Evolutionary conservation across 2,329 filamentous ascomycete genomes (phyloP), one percentile per base, ranked within the genome.

Genomic region (Colletotrichum kahawae): DNA sequence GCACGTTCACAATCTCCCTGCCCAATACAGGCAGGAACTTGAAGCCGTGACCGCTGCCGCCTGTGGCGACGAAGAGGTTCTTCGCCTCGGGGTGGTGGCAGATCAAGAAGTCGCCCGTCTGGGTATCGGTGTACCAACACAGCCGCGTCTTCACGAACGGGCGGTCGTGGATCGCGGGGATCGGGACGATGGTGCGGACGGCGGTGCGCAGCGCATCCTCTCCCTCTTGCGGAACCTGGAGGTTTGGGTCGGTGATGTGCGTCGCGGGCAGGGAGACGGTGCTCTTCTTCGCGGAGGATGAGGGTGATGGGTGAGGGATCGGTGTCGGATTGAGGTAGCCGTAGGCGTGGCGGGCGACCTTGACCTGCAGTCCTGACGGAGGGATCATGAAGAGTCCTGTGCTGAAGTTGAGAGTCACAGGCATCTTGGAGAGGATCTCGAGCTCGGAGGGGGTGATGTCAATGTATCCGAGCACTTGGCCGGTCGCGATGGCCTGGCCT

Each of bases 401-500:
- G 64, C 88, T 90, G 78, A 96, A 87, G 84, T 95, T 95, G 54
- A 96, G 85, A 27, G 95, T 84, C 3, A 95, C 93, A 0, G 96
- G 96, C 80, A 93, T 92, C 38, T 90, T 85, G 56, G 87, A 87
- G 13, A 98, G 87, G 5, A 83, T 83, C 18, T 87, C 86, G 83
- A 96, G 92, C 84, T 98, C 96, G 7, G 90, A 89, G 18, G 91
- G 86, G 0, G 92, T 93, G 79, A 98, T 89, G 77, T 92, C 88
- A 78, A 98, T 86, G 85, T 97, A 98, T 14, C 90, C 93, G 31
- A 98, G 82, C 1, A 91, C 90, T 80, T 98, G 96, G 16, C 95
- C 96, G 0, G 95, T 98, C 4, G 96, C 94, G 77, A 93, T 90
- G 51, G 92, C 93, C 59, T 94, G 91, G 31, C 95, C 95, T 62